These are phyloP conservation scores for Beverwykella pulmonaria DNA, from an alignment of 495 filamentous ascomycete species.

Conservation along the genomic window DNA sequence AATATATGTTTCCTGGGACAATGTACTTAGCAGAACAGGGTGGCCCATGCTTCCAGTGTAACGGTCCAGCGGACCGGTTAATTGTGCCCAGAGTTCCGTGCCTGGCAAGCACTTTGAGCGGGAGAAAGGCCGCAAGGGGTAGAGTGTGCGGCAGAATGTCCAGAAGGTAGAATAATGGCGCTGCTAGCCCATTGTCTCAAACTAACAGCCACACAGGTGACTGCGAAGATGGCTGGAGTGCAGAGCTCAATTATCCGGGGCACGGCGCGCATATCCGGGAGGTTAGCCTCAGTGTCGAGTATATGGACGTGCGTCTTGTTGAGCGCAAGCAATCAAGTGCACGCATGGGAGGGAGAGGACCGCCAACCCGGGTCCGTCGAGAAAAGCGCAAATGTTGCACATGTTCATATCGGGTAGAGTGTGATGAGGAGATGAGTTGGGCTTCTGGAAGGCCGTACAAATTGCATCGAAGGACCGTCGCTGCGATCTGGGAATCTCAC, in stretches of 20 bases:
- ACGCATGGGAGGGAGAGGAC: conserved; percentile 8
- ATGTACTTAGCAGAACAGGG: background rate
- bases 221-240: background rate
- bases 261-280: conserved; percentile 2
- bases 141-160: conserved; percentile 8
- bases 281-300: background rate
- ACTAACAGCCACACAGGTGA: background rate
- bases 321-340: background rate
- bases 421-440: background rate
- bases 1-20: conserved; percentile 2
- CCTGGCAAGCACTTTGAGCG: conserved; percentile 10
- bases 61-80: conserved; percentile 33
- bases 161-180: conserved; percentile 1
- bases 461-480: background rate
- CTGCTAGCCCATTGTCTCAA: background rate
- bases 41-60: conserved; percentile 9
- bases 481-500: background rate
- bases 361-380: conserved; percentile 18
- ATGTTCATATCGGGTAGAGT: background rate
- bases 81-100: conserved; percentile 19
- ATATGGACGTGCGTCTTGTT: conserved; percentile 10
- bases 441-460: background rate
- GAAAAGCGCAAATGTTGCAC: background rate
- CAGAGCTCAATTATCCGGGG: background rate
- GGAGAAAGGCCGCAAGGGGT: conserved; percentile 18